Evolutionary conservation across 2,329 filamentous ascomycete genomes (phyloP), one percentile per base, ranked within the genome.

Genomic region (Neonectria punicea): DNA sequence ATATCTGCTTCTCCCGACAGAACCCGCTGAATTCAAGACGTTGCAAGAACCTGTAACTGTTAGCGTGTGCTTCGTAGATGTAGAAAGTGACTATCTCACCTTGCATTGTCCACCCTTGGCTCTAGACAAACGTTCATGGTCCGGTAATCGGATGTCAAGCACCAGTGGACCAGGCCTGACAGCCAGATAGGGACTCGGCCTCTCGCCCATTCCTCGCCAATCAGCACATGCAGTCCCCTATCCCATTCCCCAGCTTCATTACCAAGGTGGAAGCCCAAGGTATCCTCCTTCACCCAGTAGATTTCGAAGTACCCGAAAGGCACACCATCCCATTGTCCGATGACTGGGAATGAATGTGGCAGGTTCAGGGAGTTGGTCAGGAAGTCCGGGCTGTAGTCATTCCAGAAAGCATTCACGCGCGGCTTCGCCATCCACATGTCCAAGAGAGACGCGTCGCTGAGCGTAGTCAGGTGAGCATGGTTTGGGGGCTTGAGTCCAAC

Each of bases 221-320:
- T 87, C 43, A 99, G 83, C 13, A 96, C 89, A 75, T 99, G 96
- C 18, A 98, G 81, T 0, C 96, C 96, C 7, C 96, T 85, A 73
- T 98, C 95, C 80, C 92, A 98, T 73, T 97, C 92, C 8, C 87
- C 88, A 0, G 90, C 88, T 4, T 87, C 85, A 22, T 85, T 85
- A 0, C 89, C 85, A 4, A 97, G 79, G 68, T 93, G 85, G 53
- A 85, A 86, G 0, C 93, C 93, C 1, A 99, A 78, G 0, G 84
- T 82, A 75, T 98, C 96, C 77, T 99, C 96, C 75, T 97, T 97
- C 4, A 96, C 93, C 95, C 96, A 99, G 81, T 99, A 99, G 36
- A 99, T 87, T 82, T 99, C 96, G 76, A 99, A 98, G 77, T 97
- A 99, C 0, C 94, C 96, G 80, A 98, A 99, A 0, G 95, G 95